Percentiles rank a stretch among this genome's conserved stretches.
These are phyloP conservation scores for Paecilomyces variotii DNA, from an alignment of 2,329 filamentous ascomycete genomes.

Conservation along the genomic window DNA sequence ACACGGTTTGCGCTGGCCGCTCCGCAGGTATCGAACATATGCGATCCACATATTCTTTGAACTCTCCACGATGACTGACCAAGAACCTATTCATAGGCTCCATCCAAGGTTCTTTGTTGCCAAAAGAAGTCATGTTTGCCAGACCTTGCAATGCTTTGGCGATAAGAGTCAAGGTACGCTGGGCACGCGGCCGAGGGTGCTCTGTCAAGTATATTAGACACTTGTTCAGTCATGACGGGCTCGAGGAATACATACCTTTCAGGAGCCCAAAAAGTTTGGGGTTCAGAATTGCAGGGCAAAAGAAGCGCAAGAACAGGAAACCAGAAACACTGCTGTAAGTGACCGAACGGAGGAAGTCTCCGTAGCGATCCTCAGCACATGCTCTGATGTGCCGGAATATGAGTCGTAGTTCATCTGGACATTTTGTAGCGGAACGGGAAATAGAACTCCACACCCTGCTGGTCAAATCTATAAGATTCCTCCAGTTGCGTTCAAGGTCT, in stretches of 20 bases:
- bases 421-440: slow-evolving; percentile 60
- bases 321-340: slow-evolving; percentile 91
- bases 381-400: slow-evolving; percentile 87
- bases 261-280: slow-evolving; percentile 87
- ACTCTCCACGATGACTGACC: slow-evolving; percentile 62
- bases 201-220: slow-evolving; percentile 39
- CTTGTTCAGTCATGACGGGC: neutral
- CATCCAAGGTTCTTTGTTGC: slow-evolving; percentile 97
- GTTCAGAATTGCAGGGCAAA: slow-evolving; percentile 92
- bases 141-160: slow-evolving; percentile 87
- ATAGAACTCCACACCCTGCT: slow-evolving; percentile 83
- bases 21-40: slow-evolving; percentile 77
- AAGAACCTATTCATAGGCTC: slow-evolving; percentile 94
- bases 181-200: slow-evolving; percentile 72
- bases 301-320: slow-evolving; percentile 89
- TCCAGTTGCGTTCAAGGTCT: slow-evolving; percentile 78
- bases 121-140: slow-evolving; percentile 84
- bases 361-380: slow-evolving; percentile 89
- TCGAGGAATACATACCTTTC: slow-evolving; percentile 42
- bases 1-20: slow-evolving; percentile 55
- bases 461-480: slow-evolving; percentile 64
- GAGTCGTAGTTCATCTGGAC: slow-evolving; percentile 72
- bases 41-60: slow-evolving; percentile 80
- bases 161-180: slow-evolving; percentile 83
- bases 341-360: slow-evolving; percentile 81